These are phyloP conservation scores for Trichophaea hybrida DNA, from an alignment of 2,329 filamentous ascomycete species.

Conservation along the genomic window DNA sequence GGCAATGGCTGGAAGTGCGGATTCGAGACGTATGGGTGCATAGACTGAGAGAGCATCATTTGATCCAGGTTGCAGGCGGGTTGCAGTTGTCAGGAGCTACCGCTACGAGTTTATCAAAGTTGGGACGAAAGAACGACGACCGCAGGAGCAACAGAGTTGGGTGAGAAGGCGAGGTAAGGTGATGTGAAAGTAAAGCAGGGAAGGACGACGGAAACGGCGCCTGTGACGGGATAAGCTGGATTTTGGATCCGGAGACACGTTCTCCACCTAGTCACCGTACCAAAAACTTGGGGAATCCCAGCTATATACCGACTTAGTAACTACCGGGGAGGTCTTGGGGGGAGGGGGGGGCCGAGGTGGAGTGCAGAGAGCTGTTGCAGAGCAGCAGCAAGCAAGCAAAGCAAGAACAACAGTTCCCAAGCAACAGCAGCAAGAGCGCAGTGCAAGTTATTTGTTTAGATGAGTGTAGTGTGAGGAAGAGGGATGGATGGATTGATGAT, in stretches of 20 bases:
- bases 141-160: no score
- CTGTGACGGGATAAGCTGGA: no score
- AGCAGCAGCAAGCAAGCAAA: no score
- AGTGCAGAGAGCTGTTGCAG: no score
- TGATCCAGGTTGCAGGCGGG: background rate
- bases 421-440: background rate
- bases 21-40: conserved; percentile 24
- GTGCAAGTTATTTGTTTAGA: background rate
- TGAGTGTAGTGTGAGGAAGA: background rate
- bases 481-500: background rate
- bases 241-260: background rate
- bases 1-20: conserved; percentile 22
- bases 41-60: conserved; percentile 28
- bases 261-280: background rate
- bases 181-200: no score
- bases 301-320: background rate
- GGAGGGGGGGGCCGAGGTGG: no score
- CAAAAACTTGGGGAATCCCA: background rate
- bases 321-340: background rate
- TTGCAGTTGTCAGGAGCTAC: background rate
- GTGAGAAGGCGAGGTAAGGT: no score
- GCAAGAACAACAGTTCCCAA: no score
- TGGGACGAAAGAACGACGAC: background rate
- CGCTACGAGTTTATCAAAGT: background rate
- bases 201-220: no score